Evolutionary conservation across 129 eudicot genomes (phyloP).

Genomic region (Helianthus tuberosus): DNA sequence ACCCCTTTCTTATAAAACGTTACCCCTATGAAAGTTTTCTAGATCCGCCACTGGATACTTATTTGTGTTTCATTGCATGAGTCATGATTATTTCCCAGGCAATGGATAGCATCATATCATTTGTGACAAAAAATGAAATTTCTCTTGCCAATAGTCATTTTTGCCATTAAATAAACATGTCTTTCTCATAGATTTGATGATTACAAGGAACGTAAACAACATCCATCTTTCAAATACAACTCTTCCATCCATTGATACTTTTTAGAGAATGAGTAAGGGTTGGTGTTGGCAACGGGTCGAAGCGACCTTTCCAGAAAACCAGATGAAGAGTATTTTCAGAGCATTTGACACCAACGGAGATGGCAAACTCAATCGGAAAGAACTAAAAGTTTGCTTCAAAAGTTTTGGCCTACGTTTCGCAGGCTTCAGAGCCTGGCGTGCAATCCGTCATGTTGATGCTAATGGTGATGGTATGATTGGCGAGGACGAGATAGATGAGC

Average conservation of each 20-base stretch:
- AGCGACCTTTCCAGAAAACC: constrained; percentile 4
- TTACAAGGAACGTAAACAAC: constrained; percentile 13
- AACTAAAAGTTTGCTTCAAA: constrained; percentile 42
- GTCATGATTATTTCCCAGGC: background rate
- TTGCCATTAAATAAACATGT: no score
- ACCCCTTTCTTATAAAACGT: no score
- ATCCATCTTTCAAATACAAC: background rate
- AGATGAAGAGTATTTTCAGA: constrained; percentile 28
- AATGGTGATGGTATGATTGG: constrained; percentile 43
- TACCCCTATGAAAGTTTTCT: no score
- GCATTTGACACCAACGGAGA: constrained; percentile 39
- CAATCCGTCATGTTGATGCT: constrained; percentile 33
- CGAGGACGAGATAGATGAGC: constrained; percentile 41
- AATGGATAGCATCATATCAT: no score
- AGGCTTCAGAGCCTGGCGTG: constrained; percentile 35
- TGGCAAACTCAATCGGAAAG: constrained; percentile 39
- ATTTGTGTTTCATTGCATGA: background rate
- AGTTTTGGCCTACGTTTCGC: constrained; percentile 29
- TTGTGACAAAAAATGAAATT: no score
- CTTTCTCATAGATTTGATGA: background rate
- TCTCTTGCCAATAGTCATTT: no score
- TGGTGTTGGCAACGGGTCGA: constrained; percentile 19
- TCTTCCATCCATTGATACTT: background rate
- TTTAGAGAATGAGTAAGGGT: constrained; percentile 15
- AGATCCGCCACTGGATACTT: no score